A percentile compares a stretch with the other conserved stretches of the same genome.
phyloP scores from a whole-genome alignment of 495 filamentous ascomycete genomes.

The Delitschia confertaspora region DNA sequence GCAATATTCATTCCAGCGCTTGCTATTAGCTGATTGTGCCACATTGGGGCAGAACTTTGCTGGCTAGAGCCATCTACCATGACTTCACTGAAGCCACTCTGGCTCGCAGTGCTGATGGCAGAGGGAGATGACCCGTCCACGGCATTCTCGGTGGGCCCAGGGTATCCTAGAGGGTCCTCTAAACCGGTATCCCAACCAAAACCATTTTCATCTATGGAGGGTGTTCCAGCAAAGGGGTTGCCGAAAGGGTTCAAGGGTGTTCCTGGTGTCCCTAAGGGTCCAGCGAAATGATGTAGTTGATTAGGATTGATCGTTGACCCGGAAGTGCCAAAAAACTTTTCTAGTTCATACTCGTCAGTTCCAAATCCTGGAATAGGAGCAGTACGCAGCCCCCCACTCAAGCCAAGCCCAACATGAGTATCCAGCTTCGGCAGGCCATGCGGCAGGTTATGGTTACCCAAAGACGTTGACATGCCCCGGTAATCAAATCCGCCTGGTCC shows the following conservation, averaged over 20 bases:
- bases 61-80: constrained; percentile 72
- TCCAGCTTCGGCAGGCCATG: constrained; percentile 77
- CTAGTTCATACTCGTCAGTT: constrained; percentile 61
- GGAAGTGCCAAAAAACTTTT: constrained; percentile 55
- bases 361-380: constrained; percentile 62
- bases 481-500: constrained; percentile 55
- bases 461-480: constrained; percentile 60
- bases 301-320: constrained; percentile 86
- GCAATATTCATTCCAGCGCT: constrained; percentile 50
- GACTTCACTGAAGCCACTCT: constrained; percentile 83
- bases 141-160: constrained; percentile 60
- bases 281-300: constrained; percentile 76
- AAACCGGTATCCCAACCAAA: constrained; percentile 85
- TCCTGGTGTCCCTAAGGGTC: constrained; percentile 61
- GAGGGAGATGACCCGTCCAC: constrained; percentile 92
- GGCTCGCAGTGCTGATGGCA: constrained; percentile 84
- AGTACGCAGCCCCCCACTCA: constrained; percentile 61
- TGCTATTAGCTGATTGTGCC: constrained; percentile 60
- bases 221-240: constrained; percentile 42
- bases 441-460: constrained; percentile 53
- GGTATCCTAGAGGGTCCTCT: constrained; percentile 65
- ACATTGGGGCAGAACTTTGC: constrained; percentile 45
- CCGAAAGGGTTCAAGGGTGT: constrained; percentile 66
- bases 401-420: constrained; percentile 59
- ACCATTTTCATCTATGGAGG: constrained; percentile 61